Percentiles rank a stretch among this genome's conserved stretches.
These are phyloP conservation scores for Planoprotostelium fungivorum DNA, from an alignment of 78 protist species.

Conservation along the genomic window DNA sequence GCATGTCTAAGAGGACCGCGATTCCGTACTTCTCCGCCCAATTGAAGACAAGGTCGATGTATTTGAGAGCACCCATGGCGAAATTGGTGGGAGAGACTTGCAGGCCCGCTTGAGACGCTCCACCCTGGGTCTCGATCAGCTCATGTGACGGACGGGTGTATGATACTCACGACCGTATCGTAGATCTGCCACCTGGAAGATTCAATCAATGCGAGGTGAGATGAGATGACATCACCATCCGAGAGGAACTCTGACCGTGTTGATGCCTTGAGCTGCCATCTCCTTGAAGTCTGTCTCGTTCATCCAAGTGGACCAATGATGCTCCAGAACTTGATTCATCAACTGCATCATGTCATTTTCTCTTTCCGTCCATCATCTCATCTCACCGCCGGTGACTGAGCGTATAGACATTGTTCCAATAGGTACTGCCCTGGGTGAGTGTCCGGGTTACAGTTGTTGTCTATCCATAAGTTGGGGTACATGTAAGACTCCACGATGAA, in stretches of 20 bases:
- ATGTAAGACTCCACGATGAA: background rate
- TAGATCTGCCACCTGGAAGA: background rate
- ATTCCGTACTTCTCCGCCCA: background rate
- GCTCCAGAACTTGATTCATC: background rate
- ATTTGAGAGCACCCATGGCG: background rate
- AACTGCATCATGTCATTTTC: too few species aligned
- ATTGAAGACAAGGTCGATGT: background rate
- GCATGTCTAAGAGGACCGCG: background rate
- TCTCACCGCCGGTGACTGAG: background rate
- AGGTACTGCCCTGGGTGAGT: background rate
- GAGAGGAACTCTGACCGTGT: background rate
- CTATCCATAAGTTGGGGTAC: background rate
- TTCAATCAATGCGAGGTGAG: too few species aligned
- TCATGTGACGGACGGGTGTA: background rate
- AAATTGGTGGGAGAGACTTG: background rate
- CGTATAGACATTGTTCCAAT: background rate
- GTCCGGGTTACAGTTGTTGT: background rate
- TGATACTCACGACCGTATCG: background rate
- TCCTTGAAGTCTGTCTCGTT: background rate
- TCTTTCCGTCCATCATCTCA: background rate
- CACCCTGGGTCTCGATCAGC: too few species aligned
- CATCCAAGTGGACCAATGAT: background rate
- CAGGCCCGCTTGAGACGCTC: background rate
- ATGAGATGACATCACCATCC: too few species aligned
- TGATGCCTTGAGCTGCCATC: background rate